Percentiles rank a stretch among this genome's conserved stretches.
These are phyloP conservation scores for Helicocarpus griseus DNA, from an alignment of 2,329 filamentous ascomycete species.

Conservation along the genomic window DNA sequence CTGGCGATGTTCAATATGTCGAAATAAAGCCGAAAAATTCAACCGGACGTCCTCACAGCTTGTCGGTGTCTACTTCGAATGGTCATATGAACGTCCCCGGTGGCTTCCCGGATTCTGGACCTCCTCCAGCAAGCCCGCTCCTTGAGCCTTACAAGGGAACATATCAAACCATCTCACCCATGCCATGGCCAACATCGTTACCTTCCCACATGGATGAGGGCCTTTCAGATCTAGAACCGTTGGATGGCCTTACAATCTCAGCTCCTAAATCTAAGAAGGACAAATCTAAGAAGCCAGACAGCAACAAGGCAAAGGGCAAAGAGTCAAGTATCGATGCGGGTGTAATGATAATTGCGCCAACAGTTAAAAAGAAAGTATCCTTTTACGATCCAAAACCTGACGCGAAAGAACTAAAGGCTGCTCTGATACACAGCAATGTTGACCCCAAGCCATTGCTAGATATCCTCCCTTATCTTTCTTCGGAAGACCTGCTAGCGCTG, in stretches of 20 bases:
- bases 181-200: conserved; percentile 70
- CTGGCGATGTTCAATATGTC: conserved; percentile 19
- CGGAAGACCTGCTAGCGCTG: conserved; percentile 79
- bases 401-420: conserved; percentile 64
- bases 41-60: conserved; percentile 21
- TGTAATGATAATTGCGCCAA: conserved; percentile 34
- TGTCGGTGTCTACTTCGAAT: conserved; percentile 31
- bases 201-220: conserved; percentile 47
- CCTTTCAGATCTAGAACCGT: conserved; percentile 40
- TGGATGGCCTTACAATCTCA: conserved; percentile 20
- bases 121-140: conserved; percentile 69
- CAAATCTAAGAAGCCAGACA: conserved; percentile 8
- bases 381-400: conserved; percentile 80
- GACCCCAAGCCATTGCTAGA: conserved; percentile 66
- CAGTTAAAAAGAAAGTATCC: conserved; percentile 52
- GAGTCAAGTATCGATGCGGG: conserved; percentile 16
- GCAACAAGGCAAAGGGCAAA: background rate
- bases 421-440: conserved; percentile 58
- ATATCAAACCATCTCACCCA: conserved; percentile 88
- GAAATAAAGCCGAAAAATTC: conserved; percentile 15
- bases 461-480: conserved; percentile 72
- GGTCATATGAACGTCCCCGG: conserved; percentile 25
- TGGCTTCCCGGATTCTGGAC: conserved; percentile 21
- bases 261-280: conserved; percentile 17
- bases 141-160: conserved; percentile 89